Evolutionary conservation across 805 yeast genomes (phyloP).

Genomic region (Candida khao-thaluensis): DNA sequence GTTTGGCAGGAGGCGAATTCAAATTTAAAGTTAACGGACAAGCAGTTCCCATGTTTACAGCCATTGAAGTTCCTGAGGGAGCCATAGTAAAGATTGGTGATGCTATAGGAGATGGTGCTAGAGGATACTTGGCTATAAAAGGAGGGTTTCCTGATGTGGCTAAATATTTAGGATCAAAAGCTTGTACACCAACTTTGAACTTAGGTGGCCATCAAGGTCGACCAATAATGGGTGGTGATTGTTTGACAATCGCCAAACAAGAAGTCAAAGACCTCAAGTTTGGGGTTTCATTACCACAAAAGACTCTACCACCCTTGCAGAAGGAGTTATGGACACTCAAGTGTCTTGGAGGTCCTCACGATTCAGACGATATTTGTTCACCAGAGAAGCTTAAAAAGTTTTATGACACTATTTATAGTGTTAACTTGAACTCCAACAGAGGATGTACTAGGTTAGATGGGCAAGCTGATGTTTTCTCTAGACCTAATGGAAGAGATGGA

Average conservation of each 20-base stretch:
- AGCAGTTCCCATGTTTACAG: constrained; percentile 57
- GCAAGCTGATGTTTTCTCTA: constrained; percentile 97
- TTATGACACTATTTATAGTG: constrained; percentile 67
- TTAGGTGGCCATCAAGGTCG: constrained; percentile 46
- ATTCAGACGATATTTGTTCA: constrained; percentile 62
- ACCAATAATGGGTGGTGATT: constrained; percentile 87
- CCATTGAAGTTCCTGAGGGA: constrained; percentile 76
- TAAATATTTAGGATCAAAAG: constrained; percentile 68
- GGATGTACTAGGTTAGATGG: constrained; percentile 93
- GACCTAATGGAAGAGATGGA: constrained; percentile 94
- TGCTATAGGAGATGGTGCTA: constrained; percentile 58
- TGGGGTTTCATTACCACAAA: constrained; percentile 66
- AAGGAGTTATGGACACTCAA: constrained; percentile 78
- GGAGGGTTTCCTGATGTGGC: constrained; percentile 87
- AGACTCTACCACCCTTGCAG: constrained; percentile 37
- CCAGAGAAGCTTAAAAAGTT: constrained; percentile 67
- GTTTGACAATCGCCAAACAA: constrained; percentile 77
- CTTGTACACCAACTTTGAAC: constrained; percentile 64
- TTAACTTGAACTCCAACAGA: constrained; percentile 94
- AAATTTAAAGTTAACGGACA: constrained; percentile 74
- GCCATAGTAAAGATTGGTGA: constrained; percentile 30
- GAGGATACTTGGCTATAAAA: constrained; percentile 84
- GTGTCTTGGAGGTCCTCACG: constrained; percentile 96
- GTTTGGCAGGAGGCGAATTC: constrained; percentile 83
- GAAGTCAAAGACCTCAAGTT: constrained; percentile 27